phyloP scores from a whole-genome alignment of 306 rosid species.

The Begonia fuchsioides region DNA sequence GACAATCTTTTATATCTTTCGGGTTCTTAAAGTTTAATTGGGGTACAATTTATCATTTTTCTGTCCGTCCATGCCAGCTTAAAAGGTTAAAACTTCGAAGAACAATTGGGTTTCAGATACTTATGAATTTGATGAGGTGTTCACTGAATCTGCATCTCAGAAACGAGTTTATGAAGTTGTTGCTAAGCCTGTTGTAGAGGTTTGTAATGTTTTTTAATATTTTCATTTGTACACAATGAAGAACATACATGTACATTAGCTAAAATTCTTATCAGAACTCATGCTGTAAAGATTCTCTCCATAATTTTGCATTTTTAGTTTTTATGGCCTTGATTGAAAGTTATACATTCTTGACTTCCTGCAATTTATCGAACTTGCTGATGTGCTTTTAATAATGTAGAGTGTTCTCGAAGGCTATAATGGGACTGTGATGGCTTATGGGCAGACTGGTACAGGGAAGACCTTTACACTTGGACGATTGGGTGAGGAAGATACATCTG shows the following conservation, averaged over 20 bases:
- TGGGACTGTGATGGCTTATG: constrained; percentile 95
- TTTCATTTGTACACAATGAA: not conserved
- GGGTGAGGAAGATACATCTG: constrained; percentile 66
- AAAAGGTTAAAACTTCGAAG: constrained; percentile 73
- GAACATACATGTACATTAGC: too few species aligned
- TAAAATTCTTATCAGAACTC: too few species aligned
- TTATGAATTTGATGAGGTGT: constrained; percentile 74
- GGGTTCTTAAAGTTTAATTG: not conserved
- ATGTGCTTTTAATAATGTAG: constrained; percentile 22
- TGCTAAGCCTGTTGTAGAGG: constrained; percentile 96
- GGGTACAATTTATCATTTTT: not conserved
- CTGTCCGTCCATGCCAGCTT: constrained; percentile 30
- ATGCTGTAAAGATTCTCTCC: not conserved
- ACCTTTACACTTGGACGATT: constrained; percentile 80
- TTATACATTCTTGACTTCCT: not conserved
- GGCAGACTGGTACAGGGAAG: constrained; percentile 92
- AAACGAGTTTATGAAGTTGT: constrained; percentile 92
- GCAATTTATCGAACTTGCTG: not conserved
- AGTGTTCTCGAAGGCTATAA: constrained; percentile 87
- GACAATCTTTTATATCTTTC: not conserved
- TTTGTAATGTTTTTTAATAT: constrained; percentile 9
- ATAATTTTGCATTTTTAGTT: not conserved
- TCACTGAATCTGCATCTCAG: constrained; percentile 74
- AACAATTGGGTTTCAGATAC: constrained; percentile 87
- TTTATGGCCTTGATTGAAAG: not conserved